Conservation (phyloP, 805 yeast species). For the Sungouiella blattae region DNA sequence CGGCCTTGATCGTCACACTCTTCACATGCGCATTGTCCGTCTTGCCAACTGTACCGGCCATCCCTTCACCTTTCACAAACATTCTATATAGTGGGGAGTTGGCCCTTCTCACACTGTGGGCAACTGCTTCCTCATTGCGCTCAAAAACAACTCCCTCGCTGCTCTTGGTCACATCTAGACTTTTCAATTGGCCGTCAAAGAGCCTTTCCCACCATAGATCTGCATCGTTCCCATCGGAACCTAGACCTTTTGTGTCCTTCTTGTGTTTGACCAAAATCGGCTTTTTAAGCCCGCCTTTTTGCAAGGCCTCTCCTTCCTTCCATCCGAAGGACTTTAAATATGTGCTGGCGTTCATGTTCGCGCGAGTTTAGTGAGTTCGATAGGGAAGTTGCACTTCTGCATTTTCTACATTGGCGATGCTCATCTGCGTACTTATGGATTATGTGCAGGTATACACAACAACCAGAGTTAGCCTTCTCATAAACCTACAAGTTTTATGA, state of each 20-base stretch:
- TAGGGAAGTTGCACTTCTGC: no score
- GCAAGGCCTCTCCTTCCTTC: conserved; percentile 86
- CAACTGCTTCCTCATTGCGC: conserved; percentile 47
- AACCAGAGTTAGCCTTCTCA: no score
- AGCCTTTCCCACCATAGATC: conserved; percentile 97
- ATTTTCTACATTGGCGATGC: no score
- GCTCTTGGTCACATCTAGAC: conserved; percentile 52
- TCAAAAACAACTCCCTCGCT: conserved; percentile 46
- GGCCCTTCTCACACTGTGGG: conserved; percentile 44
- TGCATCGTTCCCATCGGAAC: conserved; percentile 69
- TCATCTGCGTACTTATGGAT: no score
- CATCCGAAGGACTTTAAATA: conserved; percentile 83
- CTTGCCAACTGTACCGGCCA: conserved; percentile 68
- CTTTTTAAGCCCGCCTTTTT: conserved; percentile 71
- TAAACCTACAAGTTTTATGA: no score
- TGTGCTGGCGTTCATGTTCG: conserved; percentile 77
- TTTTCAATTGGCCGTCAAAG: conserved; percentile 88
- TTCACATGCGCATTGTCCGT: conserved; percentile 21
- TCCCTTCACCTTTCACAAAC: conserved; percentile 86
- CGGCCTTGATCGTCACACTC: conserved; percentile 5
- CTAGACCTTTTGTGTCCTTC: conserved; percentile 86
- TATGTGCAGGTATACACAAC: no score
- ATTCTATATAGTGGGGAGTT: conserved; percentile 74
- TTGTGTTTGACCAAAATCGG: conserved; percentile 91
- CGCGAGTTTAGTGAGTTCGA: no score